Evolutionary conservation across 2,329 filamentous ascomycete species (phyloP).

Genomic region (Penicillium digitatum): DNA sequence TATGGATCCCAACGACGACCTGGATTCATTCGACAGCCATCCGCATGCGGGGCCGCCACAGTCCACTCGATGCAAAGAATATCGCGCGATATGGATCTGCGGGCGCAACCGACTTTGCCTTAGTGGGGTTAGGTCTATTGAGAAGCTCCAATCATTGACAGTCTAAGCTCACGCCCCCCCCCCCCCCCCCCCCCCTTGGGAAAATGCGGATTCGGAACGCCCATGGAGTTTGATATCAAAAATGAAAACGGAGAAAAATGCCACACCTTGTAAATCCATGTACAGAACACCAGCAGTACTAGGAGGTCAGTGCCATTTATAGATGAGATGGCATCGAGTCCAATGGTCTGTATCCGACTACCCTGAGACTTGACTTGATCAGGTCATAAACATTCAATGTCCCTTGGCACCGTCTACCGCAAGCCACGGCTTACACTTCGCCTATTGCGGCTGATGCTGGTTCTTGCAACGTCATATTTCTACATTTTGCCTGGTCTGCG

Average conservation of each 20-base stretch:
- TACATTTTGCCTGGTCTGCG: background rate
- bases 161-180: background rate
- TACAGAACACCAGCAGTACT: background rate
- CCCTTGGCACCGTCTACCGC: background rate
- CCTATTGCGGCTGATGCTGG: slow-evolving; percentile 8
- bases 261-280: background rate
- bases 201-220: background rate
- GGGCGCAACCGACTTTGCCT: slow-evolving; percentile 8
- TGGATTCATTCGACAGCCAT: slow-evolving; percentile 12
- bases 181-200: background rate
- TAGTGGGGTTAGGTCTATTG: background rate
- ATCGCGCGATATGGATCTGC: slow-evolving; percentile 12
- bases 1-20: slow-evolving; percentile 4
- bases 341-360: background rate
- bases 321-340: background rate
- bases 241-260: background rate
- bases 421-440: background rate
- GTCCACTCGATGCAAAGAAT: slow-evolving; percentile 14
- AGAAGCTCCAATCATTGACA: background rate
- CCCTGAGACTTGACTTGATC: background rate
- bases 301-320: background rate
- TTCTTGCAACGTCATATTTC: slow-evolving; percentile 17
- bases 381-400: background rate
- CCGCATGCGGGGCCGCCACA: slow-evolving; percentile 20
- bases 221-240: background rate